phyloP scores from a whole-genome alignment of 257 asterid genomes.

The Jasminum sambac region DNA sequence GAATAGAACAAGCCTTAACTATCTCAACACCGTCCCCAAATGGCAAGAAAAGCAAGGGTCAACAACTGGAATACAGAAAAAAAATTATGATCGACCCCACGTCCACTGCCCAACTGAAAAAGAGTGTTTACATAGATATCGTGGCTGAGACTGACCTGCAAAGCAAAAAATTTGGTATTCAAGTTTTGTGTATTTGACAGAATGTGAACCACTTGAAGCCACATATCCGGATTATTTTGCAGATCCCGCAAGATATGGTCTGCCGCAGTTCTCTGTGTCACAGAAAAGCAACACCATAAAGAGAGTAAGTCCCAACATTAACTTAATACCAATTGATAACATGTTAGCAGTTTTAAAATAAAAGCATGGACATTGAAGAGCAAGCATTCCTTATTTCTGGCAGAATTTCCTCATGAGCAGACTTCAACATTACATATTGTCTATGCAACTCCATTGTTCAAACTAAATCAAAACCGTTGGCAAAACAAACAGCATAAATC shows the following conservation, averaged over 20 bases:
- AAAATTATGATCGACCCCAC: slow-evolving; percentile 5
- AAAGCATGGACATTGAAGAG: not conserved
- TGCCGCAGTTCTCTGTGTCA: slow-evolving; percentile 81
- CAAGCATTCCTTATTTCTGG: not conserved
- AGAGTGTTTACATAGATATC: not conserved
- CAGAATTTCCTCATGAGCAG: not conserved
- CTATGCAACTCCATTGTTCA: not conserved
- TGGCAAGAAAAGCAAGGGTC: not conserved
- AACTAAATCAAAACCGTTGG: not conserved
- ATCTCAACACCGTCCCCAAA: not conserved
- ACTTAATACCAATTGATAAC: not conserved
- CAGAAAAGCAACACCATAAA: slow-evolving; percentile 18
- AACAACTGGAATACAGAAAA: not conserved
- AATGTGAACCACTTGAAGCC: slow-evolving; percentile 99
- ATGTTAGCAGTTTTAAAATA: not conserved
- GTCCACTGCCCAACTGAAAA: not conserved
- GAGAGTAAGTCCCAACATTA: not conserved
- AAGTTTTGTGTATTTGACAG: slow-evolving; percentile 72
- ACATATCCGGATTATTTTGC: slow-evolving; percentile 92
- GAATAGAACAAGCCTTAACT: too few species aligned
- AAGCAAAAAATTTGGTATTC: slow-evolving; percentile 87
- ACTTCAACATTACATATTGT: not conserved
- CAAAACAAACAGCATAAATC: not conserved
- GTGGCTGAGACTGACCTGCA: slow-evolving; percentile 63
- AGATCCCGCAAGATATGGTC: slow-evolving; percentile 90